Base-by-base conservation (phyloP, 495 filamentous ascomycete species). In the Neurospora sp. region DNA sequence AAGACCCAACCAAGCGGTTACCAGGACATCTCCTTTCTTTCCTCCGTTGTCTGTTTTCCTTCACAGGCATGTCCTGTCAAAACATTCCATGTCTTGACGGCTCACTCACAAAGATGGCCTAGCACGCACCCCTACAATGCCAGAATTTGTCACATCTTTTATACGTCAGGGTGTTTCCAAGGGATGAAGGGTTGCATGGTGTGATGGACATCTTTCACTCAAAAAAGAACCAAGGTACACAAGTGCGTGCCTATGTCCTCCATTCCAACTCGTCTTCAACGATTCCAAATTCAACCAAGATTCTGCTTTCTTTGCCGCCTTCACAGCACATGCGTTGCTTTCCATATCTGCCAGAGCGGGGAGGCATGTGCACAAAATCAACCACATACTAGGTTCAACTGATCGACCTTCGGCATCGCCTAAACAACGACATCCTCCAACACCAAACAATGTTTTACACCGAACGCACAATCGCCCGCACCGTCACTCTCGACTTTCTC, bases 401-500 rank as follows among this genome's bases (percentile, higher is more conserved):
- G 22, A 31, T 61, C 22, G 53, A 61, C 22, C 53, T 61, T 61
- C 27, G 12, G 27, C 53, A 61, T 61, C 12, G 22, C 12, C 53
- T 31, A 7, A 61, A 16, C 12, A 16, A 31, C 48, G 11, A 59
- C 53, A 61, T 8, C 12, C 22, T 61, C 9, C 53, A 16, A 61
- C 22, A 16, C 53, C 53, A 31, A 35, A 61, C 53, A 18, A 61
- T 61, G 22, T 61, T 31, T 12, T 61, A 61, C 22, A 61, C 53
- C 53, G 53, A 61, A 61, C 53, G 53, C 12, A 16, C 53, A 61
- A 61, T 61, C 53, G 22, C 22, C 22, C 20, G 5, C 22, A 61
- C 22, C 22, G 89, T 97, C 73, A 91, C 88, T 41, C 84, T 87
- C 48, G 85, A 90, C 68, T 96, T 90, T 76, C 87, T 96, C 73